Conservation (phyloP, 75 land plant genomes). For the Pinus albicaulis region DNA sequence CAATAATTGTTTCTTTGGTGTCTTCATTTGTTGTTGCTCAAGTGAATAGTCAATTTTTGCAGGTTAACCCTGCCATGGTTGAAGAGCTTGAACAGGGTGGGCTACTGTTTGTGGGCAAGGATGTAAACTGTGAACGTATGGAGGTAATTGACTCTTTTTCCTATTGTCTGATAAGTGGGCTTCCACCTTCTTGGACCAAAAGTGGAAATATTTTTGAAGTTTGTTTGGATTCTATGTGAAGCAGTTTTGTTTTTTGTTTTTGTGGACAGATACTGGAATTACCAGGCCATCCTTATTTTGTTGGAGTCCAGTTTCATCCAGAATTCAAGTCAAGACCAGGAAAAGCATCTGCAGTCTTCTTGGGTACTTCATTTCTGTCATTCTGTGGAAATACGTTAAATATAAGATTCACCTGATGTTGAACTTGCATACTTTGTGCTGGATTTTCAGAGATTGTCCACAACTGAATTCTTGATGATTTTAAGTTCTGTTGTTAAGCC, state of each 20-base stretch:
- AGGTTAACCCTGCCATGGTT: constrained; percentile 92
- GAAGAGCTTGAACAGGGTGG: constrained; percentile 63
- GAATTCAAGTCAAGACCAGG: constrained; percentile 97
- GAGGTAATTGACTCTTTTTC: constrained; percentile 38
- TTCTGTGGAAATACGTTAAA: background rate
- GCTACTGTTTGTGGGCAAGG: constrained; percentile 77
- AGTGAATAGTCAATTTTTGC: constrained; percentile 10
- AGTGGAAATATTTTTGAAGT: background rate
- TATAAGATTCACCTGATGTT: background rate
- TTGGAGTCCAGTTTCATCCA: constrained; percentile 96
- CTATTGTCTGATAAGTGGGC: background rate
- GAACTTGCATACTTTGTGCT: background rate
- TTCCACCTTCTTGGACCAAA: background rate
- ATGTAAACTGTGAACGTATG: constrained; percentile 71
- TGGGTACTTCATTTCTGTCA: constrained; percentile 42
- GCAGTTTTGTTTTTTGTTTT: background rate
- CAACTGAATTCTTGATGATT: background rate
- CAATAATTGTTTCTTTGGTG: background rate
- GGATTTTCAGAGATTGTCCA: background rate
- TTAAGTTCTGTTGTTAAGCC: background rate
- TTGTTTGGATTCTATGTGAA: background rate
- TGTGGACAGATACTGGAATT: constrained; percentile 79
- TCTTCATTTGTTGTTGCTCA: background rate
- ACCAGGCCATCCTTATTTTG: constrained; percentile 68
- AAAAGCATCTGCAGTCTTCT: constrained; percentile 78